phyloP scores from a whole-genome alignment of 768 basidiomycete genomes.

The Amanita molliuscula region DNA sequence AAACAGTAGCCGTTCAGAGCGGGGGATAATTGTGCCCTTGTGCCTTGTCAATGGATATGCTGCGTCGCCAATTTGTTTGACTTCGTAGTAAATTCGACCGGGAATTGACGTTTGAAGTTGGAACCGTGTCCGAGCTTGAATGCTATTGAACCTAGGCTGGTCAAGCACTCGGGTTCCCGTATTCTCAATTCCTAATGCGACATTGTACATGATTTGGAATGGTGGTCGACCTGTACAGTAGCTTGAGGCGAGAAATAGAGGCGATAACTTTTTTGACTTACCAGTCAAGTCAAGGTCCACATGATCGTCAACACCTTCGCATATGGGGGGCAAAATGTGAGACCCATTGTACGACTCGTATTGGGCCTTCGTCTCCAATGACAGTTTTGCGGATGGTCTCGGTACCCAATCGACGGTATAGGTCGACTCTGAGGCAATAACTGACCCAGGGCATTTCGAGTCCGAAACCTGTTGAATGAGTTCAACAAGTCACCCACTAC shows the following conservation, averaged over 20 bases:
- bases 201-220: slow-evolving; percentile 87
- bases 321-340: slow-evolving; percentile 65
- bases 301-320: slow-evolving; percentile 72
- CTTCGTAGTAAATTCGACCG: slow-evolving; percentile 82
- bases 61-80: slow-evolving; percentile 80
- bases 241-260: neutral
- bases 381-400: slow-evolving; percentile 63
- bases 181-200: slow-evolving; percentile 56
- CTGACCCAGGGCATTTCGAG: slow-evolving; percentile 73
- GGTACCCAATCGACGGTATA: slow-evolving; percentile 77
- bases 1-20: slow-evolving; percentile 59
- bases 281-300: slow-evolving; percentile 80
- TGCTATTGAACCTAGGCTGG: slow-evolving; percentile 77
- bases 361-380: slow-evolving; percentile 41
- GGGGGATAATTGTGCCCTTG: slow-evolving; percentile 52
- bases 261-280: slow-evolving; percentile 14
- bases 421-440: slow-evolving; percentile 46
- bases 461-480: slow-evolving; percentile 75
- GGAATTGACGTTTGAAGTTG: slow-evolving; percentile 70
- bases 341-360: slow-evolving; percentile 63
- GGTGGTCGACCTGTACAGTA: slow-evolving; percentile 64
- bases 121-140: slow-evolving; percentile 70
- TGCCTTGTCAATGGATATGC: slow-evolving; percentile 73
- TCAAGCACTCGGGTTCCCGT: slow-evolving; percentile 65
- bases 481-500: slow-evolving; percentile 12